A percentile compares a stretch with the other conserved stretches of the same genome.
Evolutionary conservation across 192 early-diverging fungal genomes (phyloP).

Genomic region (Phycomyces nitens): DNA sequence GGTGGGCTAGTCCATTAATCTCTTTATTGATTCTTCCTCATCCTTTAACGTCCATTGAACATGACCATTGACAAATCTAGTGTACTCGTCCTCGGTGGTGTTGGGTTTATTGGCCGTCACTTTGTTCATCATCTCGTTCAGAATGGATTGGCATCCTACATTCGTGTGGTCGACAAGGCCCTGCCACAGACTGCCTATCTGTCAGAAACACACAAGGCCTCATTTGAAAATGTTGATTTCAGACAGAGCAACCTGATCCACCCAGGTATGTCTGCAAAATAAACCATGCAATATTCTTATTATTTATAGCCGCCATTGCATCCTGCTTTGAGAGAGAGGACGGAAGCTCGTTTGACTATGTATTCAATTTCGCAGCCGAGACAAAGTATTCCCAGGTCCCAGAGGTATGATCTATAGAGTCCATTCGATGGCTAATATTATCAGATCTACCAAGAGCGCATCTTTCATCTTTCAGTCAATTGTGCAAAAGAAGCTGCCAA

Average conservation of each 20-base stretch:
- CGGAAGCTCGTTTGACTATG: slow-evolving; percentile 78
- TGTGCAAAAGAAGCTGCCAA: slow-evolving; percentile 83
- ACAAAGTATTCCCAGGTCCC: slow-evolving; percentile 87
- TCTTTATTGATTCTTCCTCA: not conserved
- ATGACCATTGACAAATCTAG: slow-evolving; percentile 31
- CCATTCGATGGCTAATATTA: no score
- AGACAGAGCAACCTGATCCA: slow-evolving; percentile 75
- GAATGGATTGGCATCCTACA: slow-evolving; percentile 55
- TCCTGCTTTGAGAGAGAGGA: slow-evolving; percentile 70
- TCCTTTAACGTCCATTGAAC: not conserved
- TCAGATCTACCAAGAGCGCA: slow-evolving; percentile 84
- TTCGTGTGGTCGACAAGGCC: slow-evolving; percentile 80
- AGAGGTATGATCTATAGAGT: slow-evolving; percentile 49
- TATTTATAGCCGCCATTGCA: slow-evolving; percentile 60
- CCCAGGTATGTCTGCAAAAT: slow-evolving; percentile 48
- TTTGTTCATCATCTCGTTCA: slow-evolving; percentile 67
- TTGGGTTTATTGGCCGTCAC: slow-evolving; percentile 83
- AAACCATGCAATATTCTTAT: not conserved
- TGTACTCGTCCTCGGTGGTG: slow-evolving; percentile 78
- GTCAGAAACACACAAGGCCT: slow-evolving; percentile 53
- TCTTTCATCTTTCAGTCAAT: slow-evolving; percentile 65
- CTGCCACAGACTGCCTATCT: slow-evolving; percentile 79
- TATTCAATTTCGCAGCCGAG: slow-evolving; percentile 93
- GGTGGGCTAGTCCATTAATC: not conserved
- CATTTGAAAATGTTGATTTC: slow-evolving; percentile 75